Evolutionary conservation across 768 basidiomycete species (phyloP).

Genomic region (Mycena crocata): DNA sequence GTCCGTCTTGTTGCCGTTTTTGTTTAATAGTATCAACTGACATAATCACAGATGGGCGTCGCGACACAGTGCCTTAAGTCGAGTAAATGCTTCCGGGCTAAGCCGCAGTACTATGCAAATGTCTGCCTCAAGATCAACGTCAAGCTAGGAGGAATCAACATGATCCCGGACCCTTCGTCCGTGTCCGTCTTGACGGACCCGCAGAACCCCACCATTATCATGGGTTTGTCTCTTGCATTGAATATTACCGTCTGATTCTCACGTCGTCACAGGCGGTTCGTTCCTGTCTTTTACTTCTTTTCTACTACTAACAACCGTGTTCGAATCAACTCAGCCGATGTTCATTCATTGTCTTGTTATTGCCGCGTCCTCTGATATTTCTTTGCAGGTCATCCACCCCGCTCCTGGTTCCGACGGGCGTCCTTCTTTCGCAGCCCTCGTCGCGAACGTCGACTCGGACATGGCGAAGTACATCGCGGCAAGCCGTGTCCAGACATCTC

Average conservation of each 20-base stretch:
- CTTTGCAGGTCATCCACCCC: slow-evolving; percentile 76
- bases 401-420: slow-evolving; percentile 82
- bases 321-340: slow-evolving; percentile 65
- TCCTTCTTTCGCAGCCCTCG: slow-evolving; percentile 85
- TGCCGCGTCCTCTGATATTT: neutral
- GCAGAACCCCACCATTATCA: slow-evolving; percentile 66
- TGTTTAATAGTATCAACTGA: neutral
- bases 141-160: slow-evolving; percentile 84
- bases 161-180: slow-evolving; percentile 76
- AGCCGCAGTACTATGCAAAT: slow-evolving; percentile 84
- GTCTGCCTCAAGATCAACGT: slow-evolving; percentile 50
- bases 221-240: slow-evolving; percentile 5
- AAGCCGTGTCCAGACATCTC: slow-evolving; percentile 23
- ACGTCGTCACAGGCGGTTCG: slow-evolving; percentile 18
- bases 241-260: slow-evolving; percentile 39
- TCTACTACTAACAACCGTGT: slow-evolving; percentile 58
- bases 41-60: slow-evolving; percentile 43
- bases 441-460: slow-evolving; percentile 82
- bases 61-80: slow-evolving; percentile 84
- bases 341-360: slow-evolving; percentile 43
- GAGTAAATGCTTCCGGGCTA: slow-evolving; percentile 73
- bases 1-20: slow-evolving; percentile 40
- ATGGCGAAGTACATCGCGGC: slow-evolving; percentile 77
- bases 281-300: neutral
- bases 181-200: slow-evolving; percentile 74